Evolutionary conservation across 176 grass and related monocot species (phyloP).

Genomic region (Rhynchospora tenuis): DNA sequence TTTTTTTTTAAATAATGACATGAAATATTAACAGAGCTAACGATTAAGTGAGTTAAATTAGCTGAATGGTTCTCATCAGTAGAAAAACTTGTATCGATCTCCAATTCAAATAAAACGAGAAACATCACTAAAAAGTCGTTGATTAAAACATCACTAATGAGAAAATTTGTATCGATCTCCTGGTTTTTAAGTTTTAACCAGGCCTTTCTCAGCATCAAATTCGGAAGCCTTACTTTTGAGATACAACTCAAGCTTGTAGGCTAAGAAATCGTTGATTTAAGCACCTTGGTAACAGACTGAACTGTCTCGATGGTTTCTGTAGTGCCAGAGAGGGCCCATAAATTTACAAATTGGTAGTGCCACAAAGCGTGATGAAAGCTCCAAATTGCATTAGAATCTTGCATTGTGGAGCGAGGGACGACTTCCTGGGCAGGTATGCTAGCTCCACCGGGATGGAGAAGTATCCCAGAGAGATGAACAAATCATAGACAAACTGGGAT

Average conservation of each 20-base stretch:
- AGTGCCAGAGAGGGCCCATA: conserved; percentile 57
- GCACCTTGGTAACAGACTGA: conserved; percentile 54
- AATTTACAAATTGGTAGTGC: conserved; percentile 67
- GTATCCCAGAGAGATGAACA: conserved; percentile 44
- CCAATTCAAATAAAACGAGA: neutral
- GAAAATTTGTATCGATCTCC: neutral
- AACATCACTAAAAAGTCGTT: neutral
- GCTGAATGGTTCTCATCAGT: neutral
- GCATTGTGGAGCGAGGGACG: conserved; percentile 22
- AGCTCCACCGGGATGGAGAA: conserved; percentile 56
- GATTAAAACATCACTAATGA: neutral
- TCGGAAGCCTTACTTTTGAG: conserved; percentile 68
- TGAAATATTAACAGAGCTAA: neutral
- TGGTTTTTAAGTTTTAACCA: conserved; percentile 69
- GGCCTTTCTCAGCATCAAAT: conserved; percentile 68
- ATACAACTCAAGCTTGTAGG: conserved; percentile 58
- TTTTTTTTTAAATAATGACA: too few species aligned
- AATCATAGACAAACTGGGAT: conserved; percentile 42
- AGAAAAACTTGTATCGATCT: neutral
- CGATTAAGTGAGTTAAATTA: neutral
- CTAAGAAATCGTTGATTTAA: conserved; percentile 48
- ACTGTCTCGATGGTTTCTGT: conserved; percentile 41
- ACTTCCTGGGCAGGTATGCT: conserved; percentile 37
- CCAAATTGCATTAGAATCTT: conserved; percentile 40
- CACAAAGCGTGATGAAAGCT: conserved; percentile 57